These are phyloP conservation scores for Hygrophila difformis DNA, from an alignment of 257 asterid genomes.

Conservation along the genomic window DNA sequence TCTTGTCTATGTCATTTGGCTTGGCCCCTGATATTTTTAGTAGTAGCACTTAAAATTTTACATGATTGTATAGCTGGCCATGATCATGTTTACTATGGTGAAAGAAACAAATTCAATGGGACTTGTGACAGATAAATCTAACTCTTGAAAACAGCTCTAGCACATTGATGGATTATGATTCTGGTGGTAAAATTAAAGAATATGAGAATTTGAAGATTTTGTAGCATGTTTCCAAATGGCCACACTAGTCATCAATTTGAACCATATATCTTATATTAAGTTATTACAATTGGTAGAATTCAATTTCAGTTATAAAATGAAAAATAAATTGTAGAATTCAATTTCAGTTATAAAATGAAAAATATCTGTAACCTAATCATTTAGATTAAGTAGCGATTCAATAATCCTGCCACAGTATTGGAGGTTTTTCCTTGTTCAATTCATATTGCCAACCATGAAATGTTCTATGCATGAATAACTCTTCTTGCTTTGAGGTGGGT, in stretches of 20 bases:
- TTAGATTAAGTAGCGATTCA: no score
- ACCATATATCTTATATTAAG: no score
- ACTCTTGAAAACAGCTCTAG: not conserved
- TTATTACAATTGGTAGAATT: no score
- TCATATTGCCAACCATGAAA: conserved; percentile 7
- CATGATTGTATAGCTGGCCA: not conserved
- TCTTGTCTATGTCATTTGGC: conserved; percentile 3
- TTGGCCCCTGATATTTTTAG: conserved; percentile 8
- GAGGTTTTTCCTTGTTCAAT: not conserved
- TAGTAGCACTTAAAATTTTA: conserved; percentile 6
- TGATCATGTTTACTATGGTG: conserved; percentile 6
- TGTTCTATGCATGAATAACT: no score
- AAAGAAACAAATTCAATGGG: conserved; percentile 8
- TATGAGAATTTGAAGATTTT: not conserved
- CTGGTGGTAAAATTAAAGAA: conserved; percentile 1
- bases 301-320: no score
- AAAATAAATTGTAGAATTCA: no score
- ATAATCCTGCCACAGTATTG: no score
- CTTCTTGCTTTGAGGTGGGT: no score
- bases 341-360: no score
- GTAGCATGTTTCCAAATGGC: conserved; percentile 5
- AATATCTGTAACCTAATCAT: no score
- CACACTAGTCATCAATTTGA: not conserved
- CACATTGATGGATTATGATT: conserved; percentile 5
- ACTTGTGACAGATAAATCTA: conserved; percentile 7